These are phyloP conservation scores for Brassica juncea DNA, from an alignment of 345 rosid genomes.

Conservation along the genomic window DNA sequence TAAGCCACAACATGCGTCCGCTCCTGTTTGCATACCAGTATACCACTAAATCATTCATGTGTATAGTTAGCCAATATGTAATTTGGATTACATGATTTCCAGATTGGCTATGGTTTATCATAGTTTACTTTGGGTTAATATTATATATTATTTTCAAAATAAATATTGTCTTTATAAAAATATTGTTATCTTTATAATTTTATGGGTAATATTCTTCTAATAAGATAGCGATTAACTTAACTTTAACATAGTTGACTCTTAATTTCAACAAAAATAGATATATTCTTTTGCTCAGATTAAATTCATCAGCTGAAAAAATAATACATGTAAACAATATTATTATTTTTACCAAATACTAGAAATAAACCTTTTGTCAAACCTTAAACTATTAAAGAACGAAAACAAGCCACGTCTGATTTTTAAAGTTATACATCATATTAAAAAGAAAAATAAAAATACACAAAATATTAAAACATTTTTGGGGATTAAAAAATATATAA, in stretches of 20 bases:
- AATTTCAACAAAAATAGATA: not conserved
- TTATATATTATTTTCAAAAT: not conserved
- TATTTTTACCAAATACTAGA: not conserved
- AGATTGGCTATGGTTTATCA: not conserved
- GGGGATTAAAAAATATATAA: not conserved
- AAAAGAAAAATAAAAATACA: not conserved
- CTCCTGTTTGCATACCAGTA: too few relatives aligned
- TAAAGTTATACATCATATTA: not conserved
- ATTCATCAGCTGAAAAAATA: not conserved
- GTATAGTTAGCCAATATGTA: not conserved
- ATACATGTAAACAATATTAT: not conserved
- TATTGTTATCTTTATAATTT: not conserved
- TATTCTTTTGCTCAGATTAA: not conserved
- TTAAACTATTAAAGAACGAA: not conserved
- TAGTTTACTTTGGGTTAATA: not conserved
- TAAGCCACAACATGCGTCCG: too few relatives aligned
- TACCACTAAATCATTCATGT: too few relatives aligned
- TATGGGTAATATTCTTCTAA: not conserved
- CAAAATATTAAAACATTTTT: not conserved
- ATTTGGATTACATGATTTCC: not conserved
- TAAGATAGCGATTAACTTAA: not conserved
- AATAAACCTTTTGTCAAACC: not conserved
- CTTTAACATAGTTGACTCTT: not conserved
- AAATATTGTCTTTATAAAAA: not conserved
- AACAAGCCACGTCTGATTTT: not conserved